phyloP scores from a whole-genome alignment of 2,329 filamentous ascomycete genomes.

The Scedosporium boydii region DNA sequence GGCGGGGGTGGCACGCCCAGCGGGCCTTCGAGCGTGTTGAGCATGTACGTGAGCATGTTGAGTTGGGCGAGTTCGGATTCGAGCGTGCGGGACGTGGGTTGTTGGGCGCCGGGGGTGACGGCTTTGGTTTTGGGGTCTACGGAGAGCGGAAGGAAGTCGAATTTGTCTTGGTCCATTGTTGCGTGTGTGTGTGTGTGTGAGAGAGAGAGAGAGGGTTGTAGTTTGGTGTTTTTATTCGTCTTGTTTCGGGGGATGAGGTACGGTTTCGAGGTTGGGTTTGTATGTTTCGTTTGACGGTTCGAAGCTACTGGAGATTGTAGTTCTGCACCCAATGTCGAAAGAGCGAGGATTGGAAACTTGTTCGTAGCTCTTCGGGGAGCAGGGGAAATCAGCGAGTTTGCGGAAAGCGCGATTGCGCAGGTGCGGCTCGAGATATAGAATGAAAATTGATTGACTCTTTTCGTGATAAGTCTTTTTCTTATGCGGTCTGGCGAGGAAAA shows the following conservation, averaged over 20 bases:
- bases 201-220: background rate
- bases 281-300: too few relatives aligned
- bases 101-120: conserved; percentile 39
- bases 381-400: too few relatives aligned
- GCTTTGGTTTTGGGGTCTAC: conserved; percentile 77
- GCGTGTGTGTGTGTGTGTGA: background rate
- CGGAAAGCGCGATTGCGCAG: too few relatives aligned
- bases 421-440: too few relatives aligned
- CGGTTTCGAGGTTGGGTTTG: too few relatives aligned
- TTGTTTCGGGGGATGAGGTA: background rate
- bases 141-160: conserved; percentile 70
- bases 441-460: too few relatives aligned
- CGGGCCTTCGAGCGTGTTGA: conserved; percentile 55
- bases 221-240: background rate
- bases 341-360: too few relatives aligned
- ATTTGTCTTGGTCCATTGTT: conserved; percentile 56
- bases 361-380: too few relatives aligned
- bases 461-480: too few relatives aligned
- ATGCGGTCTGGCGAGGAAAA: too few relatives aligned
- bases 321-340: too few relatives aligned
- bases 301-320: too few relatives aligned
- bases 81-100: conserved; percentile 39
- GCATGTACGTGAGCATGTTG: conserved; percentile 67
- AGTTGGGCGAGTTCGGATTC: conserved; percentile 60
- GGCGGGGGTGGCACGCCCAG: conserved; percentile 71